Evolutionary conservation across 73 alveolate species (phyloP).

Genomic region (Tetrahymena elliotti): DNA sequence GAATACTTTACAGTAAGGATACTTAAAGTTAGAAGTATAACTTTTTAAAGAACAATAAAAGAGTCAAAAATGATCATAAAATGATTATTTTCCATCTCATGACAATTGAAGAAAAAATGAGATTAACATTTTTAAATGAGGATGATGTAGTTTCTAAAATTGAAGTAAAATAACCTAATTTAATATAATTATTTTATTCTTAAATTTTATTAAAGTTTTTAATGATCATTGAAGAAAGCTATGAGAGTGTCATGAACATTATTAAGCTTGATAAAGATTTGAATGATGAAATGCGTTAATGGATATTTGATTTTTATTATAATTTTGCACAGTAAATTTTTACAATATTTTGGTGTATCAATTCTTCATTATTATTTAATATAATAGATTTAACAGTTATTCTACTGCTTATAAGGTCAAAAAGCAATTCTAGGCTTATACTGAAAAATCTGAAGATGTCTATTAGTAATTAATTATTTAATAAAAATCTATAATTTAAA

Average conservation of each 20-base stretch:
- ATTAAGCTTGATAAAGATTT: neutral
- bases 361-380: neutral
- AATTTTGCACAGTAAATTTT: neutral
- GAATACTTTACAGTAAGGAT: neutral
- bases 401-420: neutral
- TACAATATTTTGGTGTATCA: neutral
- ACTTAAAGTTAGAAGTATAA: neutral
- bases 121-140: neutral
- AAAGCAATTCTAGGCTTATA: neutral
- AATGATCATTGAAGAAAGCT: neutral
- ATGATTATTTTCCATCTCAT: neutral
- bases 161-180: neutral
- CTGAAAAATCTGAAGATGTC: neutral
- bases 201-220: neutral
- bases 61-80: neutral
- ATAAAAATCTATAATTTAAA: neutral
- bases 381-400: neutral
- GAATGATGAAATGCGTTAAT: neutral
- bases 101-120: neutral
- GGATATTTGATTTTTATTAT: neutral
- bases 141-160: neutral
- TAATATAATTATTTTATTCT: neutral
- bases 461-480: neutral
- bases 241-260: neutral
- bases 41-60: neutral